Evolutionary conservation across 192 early-diverging fungal genomes (phyloP), one percentile per base, ranked within the genome.

Genomic region (Allomyces macrogynus): DNA sequence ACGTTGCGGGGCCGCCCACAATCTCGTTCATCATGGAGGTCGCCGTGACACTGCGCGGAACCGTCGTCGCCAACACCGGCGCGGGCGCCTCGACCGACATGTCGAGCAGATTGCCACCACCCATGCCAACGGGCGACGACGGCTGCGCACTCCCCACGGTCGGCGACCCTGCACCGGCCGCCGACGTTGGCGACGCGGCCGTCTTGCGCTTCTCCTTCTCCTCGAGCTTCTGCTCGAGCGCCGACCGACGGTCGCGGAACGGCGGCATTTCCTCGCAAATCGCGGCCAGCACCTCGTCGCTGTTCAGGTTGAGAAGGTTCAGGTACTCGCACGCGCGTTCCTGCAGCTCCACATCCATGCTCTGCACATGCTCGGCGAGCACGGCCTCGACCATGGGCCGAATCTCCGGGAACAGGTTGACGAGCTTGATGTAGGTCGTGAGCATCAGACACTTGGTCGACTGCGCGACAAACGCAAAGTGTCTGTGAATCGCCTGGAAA

Each of bases 191-290:
- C 90, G 65, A 92, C 92, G 73, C 90, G 86, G 20, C 80, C 95
- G 93, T 96, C 11, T 88, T 91, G 54, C 96, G 83, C 72, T 92
- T 92, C 67, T 97, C 95, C 69, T 96, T 92, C 0, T 95, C 96
- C 72, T 92, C 87, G 11, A 84, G 76, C 10, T 90, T 85, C 68
- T 90, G 86, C 71, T 90, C 86, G 16, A 99, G 76, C 1, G 90
- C 87, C 1, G 93, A 97, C 70, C 93, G 92, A 23, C 90, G 82
- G 68, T 93, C 91, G 1, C 92, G 89, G 76, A 91, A 99, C 43
- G 89, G 90, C 61, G 97, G 97, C 91, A 99, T 99, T 72, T 97
- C 95, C 67, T 96, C 97, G 69, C 93, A 95, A 24, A 94, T 87
- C 0, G 86, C 87, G 44, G 93, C 90, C 24, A 99, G 70, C 27